A percentile compares a stretch with the other conserved stretches of the same genome.
Evolutionary conservation across 1,284 basidiomycete species (phyloP).

Genomic region (Apiotrichum veenhuisii): DNA sequence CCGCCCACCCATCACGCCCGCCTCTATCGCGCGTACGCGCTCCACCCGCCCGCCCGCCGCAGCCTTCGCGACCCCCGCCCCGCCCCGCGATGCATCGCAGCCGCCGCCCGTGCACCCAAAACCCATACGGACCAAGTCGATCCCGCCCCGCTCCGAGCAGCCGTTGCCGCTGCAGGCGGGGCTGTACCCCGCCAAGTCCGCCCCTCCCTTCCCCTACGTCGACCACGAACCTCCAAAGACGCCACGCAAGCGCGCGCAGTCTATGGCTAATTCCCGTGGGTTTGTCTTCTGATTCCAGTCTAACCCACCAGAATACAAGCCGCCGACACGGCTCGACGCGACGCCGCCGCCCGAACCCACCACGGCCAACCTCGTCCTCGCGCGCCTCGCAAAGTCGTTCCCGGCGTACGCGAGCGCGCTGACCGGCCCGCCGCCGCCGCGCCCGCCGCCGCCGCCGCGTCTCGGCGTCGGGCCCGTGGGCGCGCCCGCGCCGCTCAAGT

Average conservation of each 20-base stretch:
- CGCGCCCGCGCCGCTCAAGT: neutral
- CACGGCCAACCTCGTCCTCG: neutral
- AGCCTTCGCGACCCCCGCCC: too few relatives aligned
- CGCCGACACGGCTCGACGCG: conserved; percentile 4
- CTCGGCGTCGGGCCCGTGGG: neutral
- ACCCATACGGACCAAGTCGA: neutral
- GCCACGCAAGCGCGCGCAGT: neutral
- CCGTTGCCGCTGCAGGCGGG: too few relatives aligned
- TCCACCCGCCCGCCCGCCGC: too few relatives aligned
- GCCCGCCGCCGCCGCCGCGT: neutral
- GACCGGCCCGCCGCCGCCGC: neutral
- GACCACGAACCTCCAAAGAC: neutral
- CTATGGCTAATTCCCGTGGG: neutral
- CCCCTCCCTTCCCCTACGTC: too few relatives aligned
- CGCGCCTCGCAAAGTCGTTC: neutral
- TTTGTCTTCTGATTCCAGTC: neutral
- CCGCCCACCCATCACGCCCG: neutral
- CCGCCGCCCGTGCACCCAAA: neutral
- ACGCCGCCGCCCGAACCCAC: conserved; percentile 6
- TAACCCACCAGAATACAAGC: conserved; percentile 9
- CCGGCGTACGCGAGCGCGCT: neutral
- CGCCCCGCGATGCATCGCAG: too few relatives aligned
- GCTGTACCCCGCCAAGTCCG: too few relatives aligned
- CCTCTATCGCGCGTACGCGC: neutral
- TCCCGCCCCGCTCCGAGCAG: neutral